Conservation (phyloP, 1,284 basidiomycete genomes). For the Pascua guehoae region DNA sequence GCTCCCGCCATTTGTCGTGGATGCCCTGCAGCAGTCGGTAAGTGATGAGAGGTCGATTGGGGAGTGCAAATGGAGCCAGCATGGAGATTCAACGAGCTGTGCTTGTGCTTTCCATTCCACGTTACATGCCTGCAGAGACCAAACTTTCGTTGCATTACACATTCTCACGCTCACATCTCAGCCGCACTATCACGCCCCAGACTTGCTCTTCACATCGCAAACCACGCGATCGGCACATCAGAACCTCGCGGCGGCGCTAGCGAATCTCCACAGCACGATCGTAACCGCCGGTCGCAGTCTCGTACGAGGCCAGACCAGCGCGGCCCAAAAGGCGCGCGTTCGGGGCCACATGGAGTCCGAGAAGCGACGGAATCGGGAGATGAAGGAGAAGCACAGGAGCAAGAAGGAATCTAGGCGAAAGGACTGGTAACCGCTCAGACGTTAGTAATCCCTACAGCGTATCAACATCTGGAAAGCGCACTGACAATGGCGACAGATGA, state of each 20-base stretch:
- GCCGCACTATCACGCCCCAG: constrained; percentile 42
- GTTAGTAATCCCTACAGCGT: no score
- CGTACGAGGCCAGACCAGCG: constrained; percentile 37
- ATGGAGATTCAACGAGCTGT: neutral
- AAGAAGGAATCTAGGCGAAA: constrained; percentile 23
- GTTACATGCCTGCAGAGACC: no score
- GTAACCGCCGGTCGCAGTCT: constrained; percentile 22
- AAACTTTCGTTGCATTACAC: neutral
- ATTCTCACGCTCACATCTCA: constrained; percentile 13
- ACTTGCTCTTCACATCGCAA: constrained; percentile 40
- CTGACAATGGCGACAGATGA: no score
- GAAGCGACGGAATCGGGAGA: constrained; percentile 24
- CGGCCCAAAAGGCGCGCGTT: constrained; percentile 35
- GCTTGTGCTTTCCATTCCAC: no score
- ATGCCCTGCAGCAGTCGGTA: constrained; percentile 35
- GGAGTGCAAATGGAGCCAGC: neutral
- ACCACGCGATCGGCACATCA: constrained; percentile 32
- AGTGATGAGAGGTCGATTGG: constrained; percentile 10
- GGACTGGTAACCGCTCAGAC: neutral
- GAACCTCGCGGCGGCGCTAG: constrained; percentile 31
- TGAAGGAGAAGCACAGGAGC: constrained; percentile 31
- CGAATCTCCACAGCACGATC: constrained; percentile 33
- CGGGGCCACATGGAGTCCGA: constrained; percentile 26
- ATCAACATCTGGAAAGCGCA: no score
- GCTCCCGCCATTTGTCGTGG: constrained; percentile 42